Conservation (phyloP, 1,284 basidiomycete genomes). For the Leucocoprinus gongylophorus region DNA sequence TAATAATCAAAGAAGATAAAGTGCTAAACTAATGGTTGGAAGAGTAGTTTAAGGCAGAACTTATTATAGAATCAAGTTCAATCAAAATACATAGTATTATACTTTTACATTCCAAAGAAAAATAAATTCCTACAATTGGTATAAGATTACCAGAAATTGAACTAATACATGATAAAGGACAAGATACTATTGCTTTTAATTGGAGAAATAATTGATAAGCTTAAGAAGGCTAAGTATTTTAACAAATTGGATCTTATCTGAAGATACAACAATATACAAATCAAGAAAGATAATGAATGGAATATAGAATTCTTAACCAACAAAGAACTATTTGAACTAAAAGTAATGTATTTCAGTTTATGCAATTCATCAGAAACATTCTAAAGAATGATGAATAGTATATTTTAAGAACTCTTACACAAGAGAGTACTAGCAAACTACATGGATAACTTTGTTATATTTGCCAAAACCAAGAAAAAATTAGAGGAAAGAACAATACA, state of each 20-base stretch:
- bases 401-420: slow-evolving; percentile 6
- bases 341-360: slow-evolving; percentile 15
- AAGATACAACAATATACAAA: neutral
- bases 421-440: slow-evolving; percentile 5
- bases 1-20: neutral
- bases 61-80: slow-evolving; percentile 31
- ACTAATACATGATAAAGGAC: neutral
- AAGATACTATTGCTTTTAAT: neutral
- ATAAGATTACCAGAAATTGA: neutral
- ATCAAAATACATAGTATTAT: slow-evolving; percentile 26
- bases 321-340: slow-evolving; percentile 5
- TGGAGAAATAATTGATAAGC: neutral
- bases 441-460: slow-evolving; percentile 8
- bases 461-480: neutral
- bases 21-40: slow-evolving; percentile 15
- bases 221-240: slow-evolving; percentile 2
- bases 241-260: slow-evolving; percentile 20
- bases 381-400: slow-evolving; percentile 8
- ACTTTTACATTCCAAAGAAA: slow-evolving; percentile 30
- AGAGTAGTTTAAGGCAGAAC: slow-evolving; percentile 26
- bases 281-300: slow-evolving; percentile 6
- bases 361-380: slow-evolving; percentile 13
- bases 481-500: neutral
- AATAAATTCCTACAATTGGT: neutral
- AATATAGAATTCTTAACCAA: slow-evolving; percentile 10